Evolutionary conservation across 176 grass and related monocot genomes (phyloP).

Genomic region (Oryza meyeriana): DNA sequence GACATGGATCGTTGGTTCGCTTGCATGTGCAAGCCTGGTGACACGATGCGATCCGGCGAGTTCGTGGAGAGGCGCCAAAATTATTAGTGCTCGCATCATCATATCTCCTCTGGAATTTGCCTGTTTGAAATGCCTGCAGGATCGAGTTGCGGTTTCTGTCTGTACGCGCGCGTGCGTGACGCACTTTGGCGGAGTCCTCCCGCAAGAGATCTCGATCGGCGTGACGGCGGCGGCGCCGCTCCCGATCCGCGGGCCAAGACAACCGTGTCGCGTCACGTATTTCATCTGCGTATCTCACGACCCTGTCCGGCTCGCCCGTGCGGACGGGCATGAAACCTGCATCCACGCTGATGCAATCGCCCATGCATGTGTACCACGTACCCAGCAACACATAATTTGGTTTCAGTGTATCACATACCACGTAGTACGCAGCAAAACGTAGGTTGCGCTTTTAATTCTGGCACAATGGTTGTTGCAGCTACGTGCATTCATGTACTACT

Average conservation of each 20-base stretch:
- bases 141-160: background rate
- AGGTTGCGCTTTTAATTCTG: background rate
- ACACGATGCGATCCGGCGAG: background rate
- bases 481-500: background rate
- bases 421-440: no score
- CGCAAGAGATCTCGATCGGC: conserved; percentile 32
- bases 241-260: background rate
- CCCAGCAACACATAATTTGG: no score
- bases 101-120: background rate
- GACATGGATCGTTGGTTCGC: background rate
- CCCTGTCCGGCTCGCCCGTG: no score
- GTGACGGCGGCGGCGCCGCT: conserved; percentile 5
- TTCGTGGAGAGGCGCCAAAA: background rate
- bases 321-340: background rate
- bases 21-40: background rate
- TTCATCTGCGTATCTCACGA: background rate
- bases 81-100: background rate
- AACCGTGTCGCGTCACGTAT: background rate
- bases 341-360: background rate
- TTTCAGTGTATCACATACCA: background rate
- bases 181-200: background rate
- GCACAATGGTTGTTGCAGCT: background rate
- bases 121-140: background rate
- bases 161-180: background rate
- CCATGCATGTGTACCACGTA: no score